phyloP scores from a whole-genome alignment of 2,329 filamentous ascomycete genomes.

The Cladorrhinum sp. region DNA sequence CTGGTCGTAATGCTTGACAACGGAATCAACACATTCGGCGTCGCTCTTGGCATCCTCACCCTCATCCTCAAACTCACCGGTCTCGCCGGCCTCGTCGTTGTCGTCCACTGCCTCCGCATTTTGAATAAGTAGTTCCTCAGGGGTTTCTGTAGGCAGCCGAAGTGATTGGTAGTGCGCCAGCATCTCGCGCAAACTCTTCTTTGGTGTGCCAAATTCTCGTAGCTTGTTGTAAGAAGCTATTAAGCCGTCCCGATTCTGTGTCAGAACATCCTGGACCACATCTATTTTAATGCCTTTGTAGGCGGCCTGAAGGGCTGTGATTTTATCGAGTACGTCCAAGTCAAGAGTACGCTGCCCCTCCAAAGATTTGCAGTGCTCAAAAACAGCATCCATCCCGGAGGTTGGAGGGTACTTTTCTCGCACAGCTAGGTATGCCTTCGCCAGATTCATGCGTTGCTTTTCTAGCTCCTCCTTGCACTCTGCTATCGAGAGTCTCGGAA shows the following conservation, averaged over 20 bases:
- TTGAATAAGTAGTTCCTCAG: background rate
- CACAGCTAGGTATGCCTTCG: background rate
- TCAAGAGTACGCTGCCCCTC: background rate
- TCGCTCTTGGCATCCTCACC: slow-evolving; percentile 22
- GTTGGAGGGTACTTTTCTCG: background rate
- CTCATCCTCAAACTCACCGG: background rate
- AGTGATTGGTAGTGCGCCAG: slow-evolving; percentile 4
- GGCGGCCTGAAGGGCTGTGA: slow-evolving; percentile 39
- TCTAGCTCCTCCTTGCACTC: slow-evolving; percentile 1
- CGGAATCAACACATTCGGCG: slow-evolving; percentile 28
- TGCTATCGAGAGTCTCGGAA: background rate
- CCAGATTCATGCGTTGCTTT: slow-evolving; percentile 22
- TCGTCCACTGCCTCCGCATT: slow-evolving; percentile 18
- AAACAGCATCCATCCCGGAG: background rate
- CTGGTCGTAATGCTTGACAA: slow-evolving; percentile 35
- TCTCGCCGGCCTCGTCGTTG: slow-evolving; percentile 18
- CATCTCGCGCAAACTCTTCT: slow-evolving; percentile 1
- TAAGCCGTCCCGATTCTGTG: slow-evolving; percentile 16
- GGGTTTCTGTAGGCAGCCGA: background rate
- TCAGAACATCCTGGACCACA: background rate
- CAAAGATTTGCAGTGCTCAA: background rate
- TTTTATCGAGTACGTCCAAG: slow-evolving; percentile 31
- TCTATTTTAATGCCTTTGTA: slow-evolving; percentile 31
- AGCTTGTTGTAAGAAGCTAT: slow-evolving; percentile 37
- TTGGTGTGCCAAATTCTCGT: background rate